Evolutionary conservation across 140 eudicot species (phyloP).

Genomic region (Anethum foeniculum): DNA sequence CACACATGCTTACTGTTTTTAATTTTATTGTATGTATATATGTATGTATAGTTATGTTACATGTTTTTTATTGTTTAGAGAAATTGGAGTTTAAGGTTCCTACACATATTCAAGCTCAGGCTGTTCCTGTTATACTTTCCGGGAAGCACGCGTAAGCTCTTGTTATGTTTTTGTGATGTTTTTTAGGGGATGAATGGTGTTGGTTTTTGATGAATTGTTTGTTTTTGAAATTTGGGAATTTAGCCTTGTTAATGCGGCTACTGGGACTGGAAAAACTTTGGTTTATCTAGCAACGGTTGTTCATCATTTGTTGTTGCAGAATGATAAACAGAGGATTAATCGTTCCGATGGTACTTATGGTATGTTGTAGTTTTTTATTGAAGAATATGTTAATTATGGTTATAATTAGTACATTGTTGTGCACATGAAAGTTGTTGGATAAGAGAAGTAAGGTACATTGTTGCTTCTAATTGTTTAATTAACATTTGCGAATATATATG

Average conservation of each 20-base stretch:
- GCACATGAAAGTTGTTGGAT: neutral
- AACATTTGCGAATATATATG: neutral
- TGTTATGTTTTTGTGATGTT: neutral
- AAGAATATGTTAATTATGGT: neutral
- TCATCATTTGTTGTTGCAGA: conserved; percentile 55
- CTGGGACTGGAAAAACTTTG: conserved; percentile 90
- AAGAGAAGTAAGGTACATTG: neutral
- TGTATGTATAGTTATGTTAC: neutral
- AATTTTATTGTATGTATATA: neutral
- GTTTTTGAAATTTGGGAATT: conserved; percentile 12
- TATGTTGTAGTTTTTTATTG: conserved; percentile 20
- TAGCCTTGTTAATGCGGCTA: conserved; percentile 94
- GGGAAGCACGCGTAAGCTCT: conserved; percentile 65
- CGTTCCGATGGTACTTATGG: conserved; percentile 88
- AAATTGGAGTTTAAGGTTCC: conserved; percentile 79
- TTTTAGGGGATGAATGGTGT: neutral
- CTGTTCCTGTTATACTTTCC: conserved; percentile 83
- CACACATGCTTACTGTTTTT: neutral
- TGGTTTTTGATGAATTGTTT: conserved; percentile 1
- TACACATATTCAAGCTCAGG: conserved; percentile 78
- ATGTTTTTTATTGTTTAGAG: conserved; percentile 23
- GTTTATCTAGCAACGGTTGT: conserved; percentile 83
- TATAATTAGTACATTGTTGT: neutral
- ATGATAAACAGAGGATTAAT: conserved; percentile 32
- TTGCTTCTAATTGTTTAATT: neutral